Base-by-base conservation (phyloP, 495 filamentous ascomycete species). In the Aspergillus coremiiformis region DNA sequence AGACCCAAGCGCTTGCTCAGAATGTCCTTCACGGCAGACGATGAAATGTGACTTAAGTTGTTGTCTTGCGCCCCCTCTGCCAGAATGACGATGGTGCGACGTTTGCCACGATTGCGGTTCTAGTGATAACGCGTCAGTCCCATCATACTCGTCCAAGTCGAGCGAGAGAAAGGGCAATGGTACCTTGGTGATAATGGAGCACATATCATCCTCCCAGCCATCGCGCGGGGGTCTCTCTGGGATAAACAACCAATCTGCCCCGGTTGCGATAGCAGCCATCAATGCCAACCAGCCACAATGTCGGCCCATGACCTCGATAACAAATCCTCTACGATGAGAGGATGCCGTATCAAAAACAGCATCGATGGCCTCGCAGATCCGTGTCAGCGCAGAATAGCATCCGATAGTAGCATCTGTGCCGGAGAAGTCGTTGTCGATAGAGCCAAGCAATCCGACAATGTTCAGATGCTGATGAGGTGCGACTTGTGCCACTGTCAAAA, bases 271-370 rank as follows among this genome's bases (percentile, higher is more conserved):
- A 52, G 89, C 92, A 9, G 93, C 86, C 89, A 96, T 95, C 33
- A 97, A 74, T 27, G 92, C 93, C 52, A 97, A 74, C 92, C 92
- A 97, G 30, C 92, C 92, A 63, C 93, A 97, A 69, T 96, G 91
- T 52, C 92, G 80, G 11, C 92, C 92, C 92, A 97, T 97, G 39
- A 96, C 93, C 66, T 96, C 93, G 59, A 97, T 84, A 20, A 97
- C 91, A 65, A 97, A 97, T 32, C 92, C 92, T 54, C 92, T 77
- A 45, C 93, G 93, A 69, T 96, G 92, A n/a, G 89, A 94, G 30
- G 82, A 87, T 8, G 92, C 92, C 2, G 92, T 97, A 23, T 91
- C 89, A 66, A 96, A 94, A 55, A 97, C 95, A 67, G 85, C 87
- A 69, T 97, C 92, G 20, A 97, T 84, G 44, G 88, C 83, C 63